Evolutionary conservation across 495 filamentous ascomycete genomes (phyloP).

Genomic region (Tetracladium setigerum): DNA sequence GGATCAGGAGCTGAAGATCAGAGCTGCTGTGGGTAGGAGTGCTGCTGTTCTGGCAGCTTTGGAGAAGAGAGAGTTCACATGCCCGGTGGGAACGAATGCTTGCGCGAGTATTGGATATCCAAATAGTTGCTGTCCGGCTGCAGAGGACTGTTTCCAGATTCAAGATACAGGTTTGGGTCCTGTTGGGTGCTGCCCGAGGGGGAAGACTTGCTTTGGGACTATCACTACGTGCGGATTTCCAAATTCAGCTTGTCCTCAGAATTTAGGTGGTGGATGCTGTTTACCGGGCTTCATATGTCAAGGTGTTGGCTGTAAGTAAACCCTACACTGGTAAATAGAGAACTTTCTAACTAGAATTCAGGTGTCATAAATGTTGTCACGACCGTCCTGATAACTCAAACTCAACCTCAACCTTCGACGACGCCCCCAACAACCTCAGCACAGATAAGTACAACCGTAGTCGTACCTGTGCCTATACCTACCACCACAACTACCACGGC

Average conservation of each 20-base stretch:
- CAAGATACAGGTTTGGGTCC: conserved; percentile 63
- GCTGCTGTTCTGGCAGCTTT: conserved; percentile 31
- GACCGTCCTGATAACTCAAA: conserved; percentile 24
- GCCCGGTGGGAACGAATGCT: conserved; percentile 58
- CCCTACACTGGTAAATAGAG: not conserved
- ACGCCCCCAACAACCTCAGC: conserved; percentile 11
- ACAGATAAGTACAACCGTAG: conserved; percentile 24
- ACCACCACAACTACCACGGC: conserved; percentile 31
- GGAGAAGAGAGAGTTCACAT: conserved; percentile 54
- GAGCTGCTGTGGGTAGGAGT: not conserved
- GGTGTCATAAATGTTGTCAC: conserved; percentile 29
- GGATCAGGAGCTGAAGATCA: conserved; percentile 10
- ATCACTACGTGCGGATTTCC: conserved; percentile 56
- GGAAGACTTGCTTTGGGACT: conserved; percentile 56
- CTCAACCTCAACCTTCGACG: conserved; percentile 20
- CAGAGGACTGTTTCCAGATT: conserved; percentile 63
- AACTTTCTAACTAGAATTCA: conserved; percentile 4
- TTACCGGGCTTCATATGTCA: conserved; percentile 72
- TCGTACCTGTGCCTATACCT: not conserved
- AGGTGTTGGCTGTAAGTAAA: conserved; percentile 64
- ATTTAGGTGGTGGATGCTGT: conserved; percentile 80
- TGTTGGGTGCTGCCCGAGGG: conserved; percentile 80
- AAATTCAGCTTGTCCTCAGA: conserved; percentile 59
- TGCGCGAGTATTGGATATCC: conserved; percentile 65
- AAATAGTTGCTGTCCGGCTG: conserved; percentile 66